Evolutionary conservation across 768 basidiomycete genomes (phyloP), one percentile per base, ranked within the genome.

Genomic region (Amanita subjunquillea): DNA sequence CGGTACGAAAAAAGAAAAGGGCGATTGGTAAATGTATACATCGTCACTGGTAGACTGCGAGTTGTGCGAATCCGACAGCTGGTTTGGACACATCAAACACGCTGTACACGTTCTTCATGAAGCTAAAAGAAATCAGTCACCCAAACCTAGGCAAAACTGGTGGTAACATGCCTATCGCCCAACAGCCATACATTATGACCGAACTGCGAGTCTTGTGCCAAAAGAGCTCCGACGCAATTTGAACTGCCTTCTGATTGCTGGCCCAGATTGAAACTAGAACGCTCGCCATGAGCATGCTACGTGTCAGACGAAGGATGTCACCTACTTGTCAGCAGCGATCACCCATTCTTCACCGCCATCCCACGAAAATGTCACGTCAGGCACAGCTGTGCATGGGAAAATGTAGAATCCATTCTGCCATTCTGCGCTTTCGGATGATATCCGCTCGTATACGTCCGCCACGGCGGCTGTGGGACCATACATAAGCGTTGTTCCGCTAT

Each of bases 101-200:
- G 3, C 70, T 58, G 55, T 74, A 76, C 10, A 72, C 70, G 48
- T 68, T 70, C 55, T 60, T 63, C 60, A 76, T 54, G 60, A 76
- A 74, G n/a, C 47, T 48, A 25, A 15, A 15, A 46, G 0, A 30
- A 13, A 13, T 8, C 12, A 27, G 27, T 32, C n/a, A 29, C 2
- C 29, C 4, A 30, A 30, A 17, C 2, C 6, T 23, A 30, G 9
- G 41, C 6, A 43, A 25, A 8, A 13, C 12, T 2, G 39, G 7
- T 17, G 25, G 36, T 2, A 15, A 20, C 30, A 25, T n/a, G 38
- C 47, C 30, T 48, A 32, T 48, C 47, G 12, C 47, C 47, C n/a
- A 48, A 32, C 12, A 48, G 8, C 47, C 47, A 48, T 7, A 48
- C 47, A 13, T 38, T 17, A 20, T 39, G 32, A 8, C 50, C 50